Percentiles rank a stretch among this genome's conserved stretches.
These are phyloP conservation scores for Diutina pseudorugosa DNA, from an alignment of 1,139 yeast genomes.

Conservation along the genomic window DNA sequence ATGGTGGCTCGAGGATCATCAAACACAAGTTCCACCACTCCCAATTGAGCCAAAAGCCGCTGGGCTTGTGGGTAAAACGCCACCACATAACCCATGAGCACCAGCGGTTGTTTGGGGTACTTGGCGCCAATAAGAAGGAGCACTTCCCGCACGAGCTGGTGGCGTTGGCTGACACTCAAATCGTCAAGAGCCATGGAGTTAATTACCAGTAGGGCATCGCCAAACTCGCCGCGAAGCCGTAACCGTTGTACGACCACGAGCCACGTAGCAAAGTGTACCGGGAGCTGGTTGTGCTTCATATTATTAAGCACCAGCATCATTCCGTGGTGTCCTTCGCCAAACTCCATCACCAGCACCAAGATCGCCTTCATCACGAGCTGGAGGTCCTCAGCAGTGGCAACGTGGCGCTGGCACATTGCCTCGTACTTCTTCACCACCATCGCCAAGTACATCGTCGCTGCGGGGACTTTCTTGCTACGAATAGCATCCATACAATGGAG, in stretches of 20 bases:
- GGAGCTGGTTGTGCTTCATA: constrained; percentile 19
- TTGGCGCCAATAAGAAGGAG: constrained; percentile 19
- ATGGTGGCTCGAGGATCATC: constrained; percentile 9
- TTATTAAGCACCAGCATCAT: constrained; percentile 16
- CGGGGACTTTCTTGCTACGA: constrained; percentile 13
- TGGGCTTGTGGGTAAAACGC: constrained; percentile 13
- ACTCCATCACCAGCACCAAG: constrained; percentile 21
- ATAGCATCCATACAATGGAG: constrained; percentile 14
- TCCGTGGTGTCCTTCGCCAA: background rate
- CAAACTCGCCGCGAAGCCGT: constrained; percentile 17
- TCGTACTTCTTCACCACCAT: constrained; percentile 28
- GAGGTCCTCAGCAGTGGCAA: constrained; percentile 14
- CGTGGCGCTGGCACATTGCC: constrained; percentile 12
- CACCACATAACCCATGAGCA: constrained; percentile 26
- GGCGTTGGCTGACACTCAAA: constrained; percentile 12
- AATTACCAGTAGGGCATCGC: constrained; percentile 25
- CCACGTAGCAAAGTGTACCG: constrained; percentile 16
- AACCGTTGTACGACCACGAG: constrained; percentile 18
- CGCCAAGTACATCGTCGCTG: constrained; percentile 22
- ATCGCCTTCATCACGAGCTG: constrained; percentile 18
- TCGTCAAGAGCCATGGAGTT: constrained; percentile 19
- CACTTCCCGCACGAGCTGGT: constrained; percentile 18
- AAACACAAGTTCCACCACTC: constrained; percentile 8
- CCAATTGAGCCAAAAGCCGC: constrained; percentile 6
- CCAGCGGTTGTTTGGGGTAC: constrained; percentile 22